phyloP scores from a whole-genome alignment of 768 basidiomycete genomes.

The Termitomyces sp. region DNA sequence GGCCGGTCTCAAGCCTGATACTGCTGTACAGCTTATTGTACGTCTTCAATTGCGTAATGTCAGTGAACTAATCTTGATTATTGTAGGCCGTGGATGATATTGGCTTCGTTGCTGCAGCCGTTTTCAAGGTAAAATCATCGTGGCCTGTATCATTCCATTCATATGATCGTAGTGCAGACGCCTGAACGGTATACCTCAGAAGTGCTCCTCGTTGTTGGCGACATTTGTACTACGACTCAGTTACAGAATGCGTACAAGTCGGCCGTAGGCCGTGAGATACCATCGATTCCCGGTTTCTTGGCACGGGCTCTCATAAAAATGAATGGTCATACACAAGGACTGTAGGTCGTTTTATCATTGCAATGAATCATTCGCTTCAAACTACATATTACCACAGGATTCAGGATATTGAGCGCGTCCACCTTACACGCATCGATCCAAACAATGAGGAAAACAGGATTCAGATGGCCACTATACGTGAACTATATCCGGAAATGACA shows the following conservation, averaged over 20 bases:
- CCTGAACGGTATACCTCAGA: slow-evolving; percentile 18
- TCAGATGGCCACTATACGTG: slow-evolving; percentile 15
- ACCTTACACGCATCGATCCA: slow-evolving; percentile 11
- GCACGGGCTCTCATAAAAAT: slow-evolving; percentile 19
- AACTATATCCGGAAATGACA: slow-evolving; percentile 22
- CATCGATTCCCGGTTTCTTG: slow-evolving; percentile 22
- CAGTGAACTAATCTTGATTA: not conserved
- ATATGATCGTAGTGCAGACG: slow-evolving; percentile 13
- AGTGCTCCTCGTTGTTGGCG: slow-evolving; percentile 22
- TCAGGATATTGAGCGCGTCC: slow-evolving; percentile 20
- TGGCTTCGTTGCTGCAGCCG: slow-evolving; percentile 25
- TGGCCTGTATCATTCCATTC: no score
- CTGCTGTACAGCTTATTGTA: slow-evolving; percentile 29
- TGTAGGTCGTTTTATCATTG: slow-evolving; percentile 18
- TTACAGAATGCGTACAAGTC: slow-evolving; percentile 21
- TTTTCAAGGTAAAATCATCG: slow-evolving; percentile 21
- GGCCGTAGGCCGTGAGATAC: slow-evolving; percentile 20
- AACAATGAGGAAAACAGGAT: slow-evolving; percentile 15
- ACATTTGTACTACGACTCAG: slow-evolving; percentile 22
- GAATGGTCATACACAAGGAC: slow-evolving; percentile 22
- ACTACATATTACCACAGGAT: slow-evolving; percentile 13
- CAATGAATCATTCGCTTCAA: slow-evolving; percentile 1
- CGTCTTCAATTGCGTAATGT: slow-evolving; percentile 5
- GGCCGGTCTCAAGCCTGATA: slow-evolving; percentile 24
- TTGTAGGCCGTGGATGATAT: slow-evolving; percentile 26